Percentiles rank a stretch among this genome's conserved stretches.
Evolutionary conservation across 768 basidiomycete genomes (phyloP).

Genomic region (Saitozyma sp.): DNA sequence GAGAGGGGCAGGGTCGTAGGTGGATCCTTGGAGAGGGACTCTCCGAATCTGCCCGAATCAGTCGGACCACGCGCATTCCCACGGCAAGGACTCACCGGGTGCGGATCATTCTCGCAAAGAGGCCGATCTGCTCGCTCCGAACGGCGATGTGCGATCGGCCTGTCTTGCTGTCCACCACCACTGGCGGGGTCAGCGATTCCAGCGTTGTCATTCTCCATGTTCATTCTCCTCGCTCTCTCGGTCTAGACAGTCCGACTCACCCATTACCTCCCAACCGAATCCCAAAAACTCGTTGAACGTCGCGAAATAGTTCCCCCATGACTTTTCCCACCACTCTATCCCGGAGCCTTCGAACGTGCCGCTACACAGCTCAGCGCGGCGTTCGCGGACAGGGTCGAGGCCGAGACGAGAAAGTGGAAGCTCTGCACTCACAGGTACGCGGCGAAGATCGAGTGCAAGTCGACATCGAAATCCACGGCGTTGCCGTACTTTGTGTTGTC

Average conservation of each 20-base stretch:
- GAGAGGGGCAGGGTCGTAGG: slow-evolving; percentile 37
- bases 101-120: slow-evolving; percentile 51
- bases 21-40: slow-evolving; percentile 42
- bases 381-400: background rate
- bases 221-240: background rate
- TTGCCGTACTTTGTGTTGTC: slow-evolving; percentile 43
- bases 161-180: slow-evolving; percentile 38
- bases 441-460: slow-evolving; percentile 51
- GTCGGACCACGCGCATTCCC: background rate
- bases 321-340: slow-evolving; percentile 49
- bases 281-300: slow-evolving; percentile 50
- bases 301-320: slow-evolving; percentile 48
- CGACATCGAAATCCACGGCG: slow-evolving; percentile 44
- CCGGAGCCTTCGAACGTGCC: slow-evolving; percentile 28
- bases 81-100: slow-evolving; percentile 30
- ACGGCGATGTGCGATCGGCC: slow-evolving; percentile 44
- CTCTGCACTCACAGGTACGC: slow-evolving; percentile 42
- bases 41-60: slow-evolving; percentile 39
- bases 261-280: slow-evolving; percentile 51
- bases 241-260: slow-evolving; percentile 16
- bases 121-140: slow-evolving; percentile 43
- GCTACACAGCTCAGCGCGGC: slow-evolving; percentile 9
- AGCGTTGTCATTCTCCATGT: background rate
- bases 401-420: no score
- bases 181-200: slow-evolving; percentile 10